phyloP scores from a whole-genome alignment of 1,284 basidiomycete species.

The Inonotus hispidus region DNA sequence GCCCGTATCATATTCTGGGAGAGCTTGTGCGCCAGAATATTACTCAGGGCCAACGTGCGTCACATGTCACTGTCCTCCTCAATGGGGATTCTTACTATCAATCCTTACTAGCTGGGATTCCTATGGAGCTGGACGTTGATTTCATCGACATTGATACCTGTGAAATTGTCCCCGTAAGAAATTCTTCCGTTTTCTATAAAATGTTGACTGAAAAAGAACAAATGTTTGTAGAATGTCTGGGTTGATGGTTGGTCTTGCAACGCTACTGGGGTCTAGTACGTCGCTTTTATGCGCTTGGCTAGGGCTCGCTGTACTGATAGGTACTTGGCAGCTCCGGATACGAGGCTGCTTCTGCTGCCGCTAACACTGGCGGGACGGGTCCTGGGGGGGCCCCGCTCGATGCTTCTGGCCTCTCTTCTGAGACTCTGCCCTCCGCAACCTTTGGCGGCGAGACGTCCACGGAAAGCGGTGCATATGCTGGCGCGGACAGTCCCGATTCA shows the following conservation, averaged over 20 bases:
- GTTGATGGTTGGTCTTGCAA: slow-evolving; percentile 13
- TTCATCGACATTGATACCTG: slow-evolving; percentile 12
- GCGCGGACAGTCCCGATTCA: not conserved
- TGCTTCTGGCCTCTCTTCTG: not conserved
- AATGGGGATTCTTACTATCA: not conserved
- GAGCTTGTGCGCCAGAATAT: slow-evolving; percentile 13
- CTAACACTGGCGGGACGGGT: not conserved
- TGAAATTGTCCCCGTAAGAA: not conserved
- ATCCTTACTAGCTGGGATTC: slow-evolving; percentile 4
- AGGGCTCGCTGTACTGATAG: no score
- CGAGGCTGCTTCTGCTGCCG: not conserved
- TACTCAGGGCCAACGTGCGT: slow-evolving; percentile 4
- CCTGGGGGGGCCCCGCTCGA: not conserved
- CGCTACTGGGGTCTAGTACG: slow-evolving; percentile 8
- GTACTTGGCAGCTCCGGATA: slow-evolving; percentile 15
- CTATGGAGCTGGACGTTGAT: slow-evolving; percentile 11
- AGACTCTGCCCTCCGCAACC: no score
- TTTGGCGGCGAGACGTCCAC: not conserved
- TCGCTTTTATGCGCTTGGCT: no score
- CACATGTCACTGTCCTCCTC: no score
- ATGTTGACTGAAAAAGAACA: not conserved
- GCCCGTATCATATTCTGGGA: slow-evolving; percentile 13
- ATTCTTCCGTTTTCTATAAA: not conserved
- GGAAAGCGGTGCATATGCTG: slow-evolving; percentile 4
- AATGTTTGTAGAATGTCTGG: slow-evolving; percentile 5